Base-by-base conservation (phyloP, 1,139 yeast species). In the Trichomonascaceae sp. region DNA sequence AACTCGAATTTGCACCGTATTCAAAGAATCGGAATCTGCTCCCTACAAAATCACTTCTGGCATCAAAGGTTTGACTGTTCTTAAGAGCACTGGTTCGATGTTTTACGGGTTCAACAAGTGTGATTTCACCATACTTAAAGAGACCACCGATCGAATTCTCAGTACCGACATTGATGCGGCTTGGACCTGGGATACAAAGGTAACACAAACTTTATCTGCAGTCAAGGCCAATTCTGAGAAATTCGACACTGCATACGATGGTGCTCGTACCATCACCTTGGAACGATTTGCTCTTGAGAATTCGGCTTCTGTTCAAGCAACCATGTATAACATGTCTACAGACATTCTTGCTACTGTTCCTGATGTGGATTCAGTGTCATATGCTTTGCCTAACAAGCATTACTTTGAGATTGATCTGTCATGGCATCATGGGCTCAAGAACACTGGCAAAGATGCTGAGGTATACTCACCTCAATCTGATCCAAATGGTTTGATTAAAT, bases 31-130 rank as follows among this genome's bases (percentile, higher is more conserved):
- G 54, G 72, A 71, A 61, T 74, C 75, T 50, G 67, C 77, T 51
- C 78, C 79, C 44, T 81, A 83, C 70, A 66, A 70, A 39, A 71
- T 90, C 60, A 70, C 76, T n/a, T 85, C 95, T 2, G 83, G 91
- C 36, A 79, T 90, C 65, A 83, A 85, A 70, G 95, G 86, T 63
- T 79, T 90, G 67, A 88, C 95, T 9, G 95, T 90, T 32, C 82
- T 90, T 69, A 90, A 90, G 73, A 85, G 95, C 45, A 90, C 97
- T n/a, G 95, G 95, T 22, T 88, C 96, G 36, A 87, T 87, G 87
- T 90, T 90, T 75, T 84, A 87, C 72, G 96, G 95, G 51, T 90
- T 77, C 78, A 78, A 88, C 74, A 78, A 76, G 51, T 89, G 96
- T 73, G 96, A 90, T 67, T 88, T 82, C 79, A 90, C 97, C 61